phyloP scores from a whole-genome alignment of 352 stramenopile species.

The Globisporangium spiculum region DNA sequence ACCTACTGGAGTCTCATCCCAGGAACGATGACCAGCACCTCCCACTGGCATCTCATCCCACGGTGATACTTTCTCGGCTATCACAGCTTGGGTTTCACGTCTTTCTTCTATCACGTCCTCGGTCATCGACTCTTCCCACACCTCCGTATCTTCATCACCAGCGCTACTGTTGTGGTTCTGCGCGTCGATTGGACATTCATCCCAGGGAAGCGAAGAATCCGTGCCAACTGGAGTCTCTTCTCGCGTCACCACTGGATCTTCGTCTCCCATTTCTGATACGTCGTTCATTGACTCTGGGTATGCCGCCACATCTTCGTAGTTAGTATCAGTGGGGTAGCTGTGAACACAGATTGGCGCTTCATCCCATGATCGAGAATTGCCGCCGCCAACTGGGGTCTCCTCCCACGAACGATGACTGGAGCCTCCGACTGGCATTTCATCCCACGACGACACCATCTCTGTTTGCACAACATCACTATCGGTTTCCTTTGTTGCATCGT shows the following conservation, averaged over 20 bases:
- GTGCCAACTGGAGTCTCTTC: not conserved
- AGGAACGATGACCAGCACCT: not conserved
- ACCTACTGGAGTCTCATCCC: slow-evolving; percentile 5
- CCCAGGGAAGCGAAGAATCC: not conserved
- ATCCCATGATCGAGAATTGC: slow-evolving; percentile 3
- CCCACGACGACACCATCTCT: not conserved
- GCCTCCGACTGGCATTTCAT: slow-evolving; percentile 9
- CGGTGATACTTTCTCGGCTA: not conserved
- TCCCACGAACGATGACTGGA: slow-evolving; percentile 1
- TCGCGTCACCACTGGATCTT: not conserved
- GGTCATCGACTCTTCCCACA: not conserved
- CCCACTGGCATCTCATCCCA: slow-evolving; percentile 13
- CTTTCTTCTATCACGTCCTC: not conserved
- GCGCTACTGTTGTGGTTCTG: not conserved
- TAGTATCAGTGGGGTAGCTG: too few relatives aligned
- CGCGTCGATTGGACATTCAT: not conserved
- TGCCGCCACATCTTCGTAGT: not conserved
- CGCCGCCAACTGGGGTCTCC: not conserved
- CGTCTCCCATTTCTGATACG: not conserved
- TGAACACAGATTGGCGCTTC: slow-evolving; percentile 8
- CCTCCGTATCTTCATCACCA: not conserved
- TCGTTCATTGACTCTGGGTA: not conserved
- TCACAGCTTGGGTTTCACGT: not conserved
- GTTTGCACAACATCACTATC: not conserved
- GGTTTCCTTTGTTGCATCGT: not conserved